phyloP scores from a whole-genome alignment of 2,329 filamentous ascomycete species.

The Cytospora chrysosperma region DNA sequence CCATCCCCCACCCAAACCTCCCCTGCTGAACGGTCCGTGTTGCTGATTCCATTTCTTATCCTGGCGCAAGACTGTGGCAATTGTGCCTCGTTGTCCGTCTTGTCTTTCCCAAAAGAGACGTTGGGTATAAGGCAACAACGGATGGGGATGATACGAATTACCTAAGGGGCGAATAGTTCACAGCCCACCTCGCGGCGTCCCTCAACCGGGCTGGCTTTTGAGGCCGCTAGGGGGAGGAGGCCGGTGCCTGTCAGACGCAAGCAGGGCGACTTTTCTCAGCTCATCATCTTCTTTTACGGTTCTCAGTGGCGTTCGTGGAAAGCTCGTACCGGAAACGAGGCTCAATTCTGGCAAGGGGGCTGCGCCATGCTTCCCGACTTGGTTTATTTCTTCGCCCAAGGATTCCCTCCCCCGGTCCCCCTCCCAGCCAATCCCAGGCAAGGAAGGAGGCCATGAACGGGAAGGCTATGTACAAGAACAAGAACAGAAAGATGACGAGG shows the following conservation, averaged over 20 bases:
- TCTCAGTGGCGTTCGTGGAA: constrained; percentile 16
- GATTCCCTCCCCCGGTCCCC: too few species aligned
- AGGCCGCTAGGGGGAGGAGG: neutral
- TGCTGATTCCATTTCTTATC: too few species aligned
- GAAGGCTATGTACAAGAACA: neutral
- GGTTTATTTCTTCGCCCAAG: neutral
- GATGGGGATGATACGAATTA: constrained; percentile 4
- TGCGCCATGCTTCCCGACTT: neutral
- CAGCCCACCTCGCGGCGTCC: constrained; percentile 12
- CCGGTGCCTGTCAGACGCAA: neutral
- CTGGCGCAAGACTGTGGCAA: too few species aligned
- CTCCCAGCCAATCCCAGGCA: too few species aligned
- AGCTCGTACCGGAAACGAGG: neutral
- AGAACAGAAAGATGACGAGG: neutral
- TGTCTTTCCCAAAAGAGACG: neutral
- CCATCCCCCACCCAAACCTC: too few species aligned
- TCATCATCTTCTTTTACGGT: constrained; percentile 14
- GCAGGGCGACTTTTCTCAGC: constrained; percentile 6
- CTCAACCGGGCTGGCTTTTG: neutral
- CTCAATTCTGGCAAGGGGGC: constrained; percentile 4
- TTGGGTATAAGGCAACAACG: neutral
- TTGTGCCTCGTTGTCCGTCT: too few species aligned
- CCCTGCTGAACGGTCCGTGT: too few species aligned
- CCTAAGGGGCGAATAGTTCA: neutral
- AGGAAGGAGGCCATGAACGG: neutral